These are phyloP conservation scores for Patellifolia procumbens DNA, from an alignment of 179 eudicot genomes.

Conservation along the genomic window DNA sequence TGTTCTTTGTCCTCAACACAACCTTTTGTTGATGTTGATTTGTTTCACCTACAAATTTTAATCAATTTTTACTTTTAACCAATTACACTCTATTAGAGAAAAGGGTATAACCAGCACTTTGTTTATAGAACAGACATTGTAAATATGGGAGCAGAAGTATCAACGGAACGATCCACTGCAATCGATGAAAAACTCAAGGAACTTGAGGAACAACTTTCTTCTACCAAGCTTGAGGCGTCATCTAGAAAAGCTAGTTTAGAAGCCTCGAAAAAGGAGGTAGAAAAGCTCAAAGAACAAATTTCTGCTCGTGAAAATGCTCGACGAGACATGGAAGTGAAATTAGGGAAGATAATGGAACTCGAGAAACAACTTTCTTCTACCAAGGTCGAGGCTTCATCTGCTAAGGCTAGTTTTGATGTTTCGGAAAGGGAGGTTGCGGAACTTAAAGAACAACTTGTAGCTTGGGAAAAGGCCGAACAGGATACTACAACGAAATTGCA, in stretches of 20 bases:
- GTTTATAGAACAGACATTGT: too few relatives aligned
- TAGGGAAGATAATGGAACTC: constrained; percentile 2
- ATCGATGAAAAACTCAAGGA: constrained; percentile 10
- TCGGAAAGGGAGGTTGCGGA: constrained; percentile 1
- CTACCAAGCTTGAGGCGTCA: background rate
- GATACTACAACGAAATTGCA: constrained; percentile 7
- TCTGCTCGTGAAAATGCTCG: constrained; percentile 12
- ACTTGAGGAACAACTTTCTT: constrained; percentile 15
- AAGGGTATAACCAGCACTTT: background rate
- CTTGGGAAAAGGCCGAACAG: constrained; percentile 1
- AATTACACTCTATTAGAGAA: background rate
- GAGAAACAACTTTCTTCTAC: constrained; percentile 15
- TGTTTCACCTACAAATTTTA: background rate
- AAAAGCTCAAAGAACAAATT: constrained; percentile 22
- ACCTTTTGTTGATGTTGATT: background rate
- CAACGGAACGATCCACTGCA: background rate
- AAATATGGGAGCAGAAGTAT: background rate
- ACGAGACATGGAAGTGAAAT: constrained; percentile 18
- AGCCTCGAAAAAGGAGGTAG: constrained; percentile 17
- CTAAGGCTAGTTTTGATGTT: constrained; percentile 16
- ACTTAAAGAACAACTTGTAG: constrained; percentile 9
- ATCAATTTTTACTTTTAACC: background rate
- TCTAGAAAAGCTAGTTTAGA: constrained; percentile 20
- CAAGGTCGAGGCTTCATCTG: constrained; percentile 10
- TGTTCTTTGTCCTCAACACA: background rate